Conservation (phyloP, 164 flowering plant genomes). For the Euptelea pleiosperma region DNA sequence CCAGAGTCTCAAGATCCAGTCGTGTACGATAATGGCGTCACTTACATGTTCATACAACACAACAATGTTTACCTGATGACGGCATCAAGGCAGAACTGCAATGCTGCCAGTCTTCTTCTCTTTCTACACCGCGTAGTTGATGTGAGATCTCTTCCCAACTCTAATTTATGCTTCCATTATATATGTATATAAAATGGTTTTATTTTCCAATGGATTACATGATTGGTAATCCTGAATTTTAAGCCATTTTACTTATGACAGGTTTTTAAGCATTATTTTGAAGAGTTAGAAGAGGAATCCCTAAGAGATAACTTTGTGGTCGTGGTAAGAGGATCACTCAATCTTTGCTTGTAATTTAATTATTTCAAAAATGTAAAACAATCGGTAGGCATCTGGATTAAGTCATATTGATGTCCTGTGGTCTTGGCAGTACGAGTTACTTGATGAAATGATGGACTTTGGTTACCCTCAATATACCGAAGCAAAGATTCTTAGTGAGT, state of each 20-base stretch:
- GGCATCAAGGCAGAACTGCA: constrained; percentile 93
- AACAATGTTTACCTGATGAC: constrained; percentile 86
- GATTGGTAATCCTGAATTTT: not conserved
- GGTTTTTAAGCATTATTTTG: constrained; percentile 97
- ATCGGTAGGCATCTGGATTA: not conserved
- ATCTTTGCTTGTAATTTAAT: constrained; percentile 2
- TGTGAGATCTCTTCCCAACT: constrained; percentile 50
- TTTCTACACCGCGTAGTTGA: constrained; percentile 94
- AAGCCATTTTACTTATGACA: constrained; percentile 19
- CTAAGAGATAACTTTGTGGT: constrained; percentile 97
- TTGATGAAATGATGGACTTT: constrained; percentile 99
- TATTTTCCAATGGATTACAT: not conserved
- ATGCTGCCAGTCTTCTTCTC: constrained; percentile 89
- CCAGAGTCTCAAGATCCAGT: constrained; percentile 92
- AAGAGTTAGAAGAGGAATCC: constrained; percentile 96
- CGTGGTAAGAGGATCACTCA: constrained; percentile 58
- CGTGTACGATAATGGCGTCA: constrained; percentile 81
- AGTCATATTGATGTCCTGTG: constrained; percentile 15
- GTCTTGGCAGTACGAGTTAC: constrained; percentile 80
- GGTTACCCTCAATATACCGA: constrained; percentile 99
- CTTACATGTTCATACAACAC: constrained; percentile 91
- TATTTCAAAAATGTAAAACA: not conserved
- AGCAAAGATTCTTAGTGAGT: constrained; percentile 95
- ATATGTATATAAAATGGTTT: too few species aligned
- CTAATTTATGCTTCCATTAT: too few species aligned